Evolutionary conservation across 1,139 yeast species (phyloP).

Genomic region (Kluyveromyces sp.): DNA sequence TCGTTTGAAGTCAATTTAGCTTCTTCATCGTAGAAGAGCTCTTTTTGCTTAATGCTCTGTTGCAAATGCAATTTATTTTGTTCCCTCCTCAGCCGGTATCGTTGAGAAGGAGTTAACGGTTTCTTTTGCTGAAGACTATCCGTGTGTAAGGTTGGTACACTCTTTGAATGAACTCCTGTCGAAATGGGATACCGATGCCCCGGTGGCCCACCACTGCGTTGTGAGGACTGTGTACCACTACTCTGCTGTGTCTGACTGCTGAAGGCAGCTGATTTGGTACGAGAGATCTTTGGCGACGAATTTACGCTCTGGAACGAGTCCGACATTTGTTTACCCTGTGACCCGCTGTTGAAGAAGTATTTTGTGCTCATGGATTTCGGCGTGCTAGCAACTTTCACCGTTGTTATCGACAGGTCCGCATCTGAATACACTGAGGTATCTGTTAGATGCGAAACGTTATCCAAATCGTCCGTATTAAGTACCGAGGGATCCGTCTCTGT

Average conservation of each 20-base stretch:
- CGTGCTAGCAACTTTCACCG: slow-evolving; percentile 5
- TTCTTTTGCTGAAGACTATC: slow-evolving; percentile 9
- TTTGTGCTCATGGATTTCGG: slow-evolving; percentile 12
- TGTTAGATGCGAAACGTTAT: slow-evolving; percentile 9
- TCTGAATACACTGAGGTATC: slow-evolving; percentile 6
- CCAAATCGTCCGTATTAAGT: slow-evolving; percentile 5
- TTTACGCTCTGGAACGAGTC: slow-evolving; percentile 10
- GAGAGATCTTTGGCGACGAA: background rate
- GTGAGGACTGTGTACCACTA: too few species aligned
- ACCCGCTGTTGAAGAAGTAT: slow-evolving; percentile 15
- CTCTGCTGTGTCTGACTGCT: background rate
- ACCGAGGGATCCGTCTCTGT: too few species aligned
- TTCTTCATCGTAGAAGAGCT: slow-evolving; percentile 39
- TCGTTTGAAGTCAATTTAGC: slow-evolving; percentile 17
- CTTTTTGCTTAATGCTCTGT: slow-evolving; percentile 33
- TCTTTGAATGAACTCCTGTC: slow-evolving; percentile 17
- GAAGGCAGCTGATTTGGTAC: background rate
- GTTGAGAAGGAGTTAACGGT: slow-evolving; percentile 36
- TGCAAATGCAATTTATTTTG: slow-evolving; percentile 33
- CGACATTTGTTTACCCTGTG: slow-evolving; percentile 14
- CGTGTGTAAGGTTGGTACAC: slow-evolving; percentile 23
- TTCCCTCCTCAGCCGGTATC: slow-evolving; percentile 34
- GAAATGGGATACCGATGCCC: background rate
- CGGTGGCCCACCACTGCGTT: slow-evolving; percentile 5
- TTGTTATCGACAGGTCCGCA: slow-evolving; percentile 7